These are phyloP conservation scores for Phytopythium kandeliae DNA, from an alignment of 352 stramenopile species.

Conservation along the genomic window DNA sequence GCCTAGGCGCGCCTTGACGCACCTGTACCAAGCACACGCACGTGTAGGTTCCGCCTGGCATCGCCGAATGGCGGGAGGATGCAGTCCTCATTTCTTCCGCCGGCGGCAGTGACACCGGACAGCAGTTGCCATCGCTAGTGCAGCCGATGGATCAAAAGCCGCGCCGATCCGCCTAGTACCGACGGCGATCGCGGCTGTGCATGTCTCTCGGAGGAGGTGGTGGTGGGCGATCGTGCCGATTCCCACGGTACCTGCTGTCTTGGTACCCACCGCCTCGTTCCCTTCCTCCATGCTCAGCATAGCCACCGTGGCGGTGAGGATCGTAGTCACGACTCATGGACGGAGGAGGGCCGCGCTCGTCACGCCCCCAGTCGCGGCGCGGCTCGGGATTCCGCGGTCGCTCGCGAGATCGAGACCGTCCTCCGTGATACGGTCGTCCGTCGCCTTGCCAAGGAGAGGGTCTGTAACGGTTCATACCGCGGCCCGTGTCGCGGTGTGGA, in stretches of 20 bases:
- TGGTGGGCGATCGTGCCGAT: neutral
- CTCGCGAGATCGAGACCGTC: slow-evolving; percentile 4
- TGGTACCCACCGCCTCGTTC: neutral
- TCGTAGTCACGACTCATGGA: slow-evolving; percentile 1
- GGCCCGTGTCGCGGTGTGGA: neutral
- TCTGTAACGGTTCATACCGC: neutral
- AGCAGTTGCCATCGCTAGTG: neutral
- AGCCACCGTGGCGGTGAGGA: neutral
- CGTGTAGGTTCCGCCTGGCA: neutral
- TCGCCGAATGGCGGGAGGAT: too few species aligned
- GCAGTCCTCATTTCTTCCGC: too few species aligned
- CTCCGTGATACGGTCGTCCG: neutral
- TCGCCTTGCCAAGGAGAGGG: slow-evolving; percentile 3
- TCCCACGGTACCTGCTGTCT: neutral
- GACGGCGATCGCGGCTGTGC: neutral
- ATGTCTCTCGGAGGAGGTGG: neutral
- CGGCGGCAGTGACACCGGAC: too few species aligned
- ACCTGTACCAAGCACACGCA: neutral
- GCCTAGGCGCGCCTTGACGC: neutral
- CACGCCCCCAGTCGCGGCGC: slow-evolving; percentile 1
- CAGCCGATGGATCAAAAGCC: too few species aligned
- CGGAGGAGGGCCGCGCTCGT: slow-evolving; percentile 1
- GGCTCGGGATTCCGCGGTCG: neutral
- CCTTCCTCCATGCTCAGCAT: neutral
- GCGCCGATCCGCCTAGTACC: slow-evolving; percentile 1